Percentiles rank a stretch among this genome's conserved stretches.
phyloP scores from a whole-genome alignment of 1,139 yeast genomes.

The Blastobotrys ciferrii region DNA sequence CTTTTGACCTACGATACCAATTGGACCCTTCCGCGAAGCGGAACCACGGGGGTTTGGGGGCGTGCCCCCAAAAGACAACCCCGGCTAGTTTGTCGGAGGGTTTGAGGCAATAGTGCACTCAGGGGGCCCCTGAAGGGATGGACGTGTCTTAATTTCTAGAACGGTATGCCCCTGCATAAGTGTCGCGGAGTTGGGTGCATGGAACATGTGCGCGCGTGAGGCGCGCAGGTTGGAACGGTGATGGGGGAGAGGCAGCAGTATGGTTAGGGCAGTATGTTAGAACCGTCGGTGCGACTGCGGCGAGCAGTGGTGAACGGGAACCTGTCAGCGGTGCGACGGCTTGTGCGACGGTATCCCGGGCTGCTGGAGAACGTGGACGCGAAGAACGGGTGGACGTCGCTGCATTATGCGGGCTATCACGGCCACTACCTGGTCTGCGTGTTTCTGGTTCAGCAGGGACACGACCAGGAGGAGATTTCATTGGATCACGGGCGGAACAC shows the following conservation, averaged over 20 bases:
- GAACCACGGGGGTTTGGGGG: too few relatives aligned
- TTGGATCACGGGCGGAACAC: conserved; percentile 67
- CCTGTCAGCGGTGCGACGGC: conserved; percentile 65
- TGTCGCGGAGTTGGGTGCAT: neutral
- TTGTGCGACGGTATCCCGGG: conserved; percentile 71
- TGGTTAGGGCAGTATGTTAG: conserved; percentile 10
- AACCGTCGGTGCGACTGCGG: conserved; percentile 52
- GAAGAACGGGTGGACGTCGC: conserved; percentile 79
- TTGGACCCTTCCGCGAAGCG: too few relatives aligned
- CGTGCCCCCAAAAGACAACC: neutral
- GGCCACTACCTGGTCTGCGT: conserved; percentile 82
- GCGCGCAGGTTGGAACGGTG: too few relatives aligned
- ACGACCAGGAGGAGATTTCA: conserved; percentile 48
- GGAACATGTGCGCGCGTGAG: too few relatives aligned
- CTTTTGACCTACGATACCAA: too few relatives aligned
- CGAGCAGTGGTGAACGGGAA: conserved; percentile 73
- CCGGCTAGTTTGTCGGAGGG: too few relatives aligned
- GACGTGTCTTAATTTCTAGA: too few relatives aligned
- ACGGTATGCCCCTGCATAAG: neutral
- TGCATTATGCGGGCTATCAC: conserved; percentile 81
- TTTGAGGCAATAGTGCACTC: too few relatives aligned
- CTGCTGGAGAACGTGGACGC: conserved; percentile 72
- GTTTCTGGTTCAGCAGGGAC: conserved; percentile 47
- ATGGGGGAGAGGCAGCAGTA: too few relatives aligned
- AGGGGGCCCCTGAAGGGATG: too few relatives aligned